These are phyloP conservation scores for Solanum pennellii DNA, from an alignment of 257 asterid species.

Conservation along the genomic window DNA sequence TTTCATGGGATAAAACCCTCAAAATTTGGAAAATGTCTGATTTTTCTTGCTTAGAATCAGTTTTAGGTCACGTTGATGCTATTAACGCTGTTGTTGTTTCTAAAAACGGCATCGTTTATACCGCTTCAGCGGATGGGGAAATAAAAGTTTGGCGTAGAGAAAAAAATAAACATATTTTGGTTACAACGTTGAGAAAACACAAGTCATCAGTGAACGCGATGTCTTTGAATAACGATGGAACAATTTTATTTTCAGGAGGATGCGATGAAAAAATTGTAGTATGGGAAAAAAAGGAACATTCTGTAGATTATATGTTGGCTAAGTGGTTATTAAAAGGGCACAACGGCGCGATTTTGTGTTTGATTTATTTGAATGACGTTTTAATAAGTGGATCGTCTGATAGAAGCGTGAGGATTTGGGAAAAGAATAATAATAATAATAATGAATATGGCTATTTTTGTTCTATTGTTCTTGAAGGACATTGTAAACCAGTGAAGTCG, in stretches of 20 bases:
- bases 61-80: constrained; percentile 79
- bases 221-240: constrained; percentile 38
- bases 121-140: constrained; percentile 75
- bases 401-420: constrained; percentile 53
- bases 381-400: constrained; percentile 70
- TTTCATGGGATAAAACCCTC: constrained; percentile 86
- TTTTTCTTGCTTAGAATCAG: constrained; percentile 74
- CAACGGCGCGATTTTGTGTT: constrained; percentile 52
- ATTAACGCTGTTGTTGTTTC: constrained; percentile 41
- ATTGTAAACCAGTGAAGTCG: constrained; percentile 67
- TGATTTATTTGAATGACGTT: constrained; percentile 36
- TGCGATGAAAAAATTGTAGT: constrained; percentile 70
- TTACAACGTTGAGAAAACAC: constrained; percentile 52
- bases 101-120: constrained; percentile 33
- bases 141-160: constrained; percentile 63
- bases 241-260: constrained; percentile 56
- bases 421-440: constrained; percentile 29
- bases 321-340: constrained; percentile 56
- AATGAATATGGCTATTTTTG: constrained; percentile 31
- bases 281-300: constrained; percentile 25
- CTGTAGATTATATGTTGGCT: constrained; percentile 14
- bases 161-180: constrained; percentile 21
- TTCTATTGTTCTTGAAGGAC: constrained; percentile 49
- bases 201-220: constrained; percentile 53
- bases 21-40: constrained; percentile 77